Percentiles rank a stretch among this genome's conserved stretches.
Evolutionary conservation across 805 yeast species (phyloP).

Genomic region (Candida xiaguanensis): DNA sequence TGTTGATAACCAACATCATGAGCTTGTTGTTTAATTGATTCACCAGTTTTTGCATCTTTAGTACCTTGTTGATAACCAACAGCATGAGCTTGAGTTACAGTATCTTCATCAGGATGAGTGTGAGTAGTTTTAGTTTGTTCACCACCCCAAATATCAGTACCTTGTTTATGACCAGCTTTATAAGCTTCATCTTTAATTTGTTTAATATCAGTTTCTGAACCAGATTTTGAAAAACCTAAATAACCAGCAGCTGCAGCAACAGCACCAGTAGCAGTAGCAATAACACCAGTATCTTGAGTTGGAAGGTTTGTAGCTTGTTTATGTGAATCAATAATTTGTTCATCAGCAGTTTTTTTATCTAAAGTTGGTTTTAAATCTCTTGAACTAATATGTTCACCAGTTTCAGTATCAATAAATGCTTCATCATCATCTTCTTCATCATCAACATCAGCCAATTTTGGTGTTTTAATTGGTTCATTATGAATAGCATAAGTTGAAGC

Average conservation of each 20-base stretch:
- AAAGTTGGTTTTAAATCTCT: neutral
- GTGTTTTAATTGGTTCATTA: conserved; percentile 9
- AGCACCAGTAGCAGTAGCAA: conserved; percentile 8
- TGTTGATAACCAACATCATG: neutral
- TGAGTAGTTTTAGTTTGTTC: neutral
- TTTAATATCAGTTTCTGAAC: neutral
- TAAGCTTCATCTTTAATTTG: neutral
- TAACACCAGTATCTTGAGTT: conserved; percentile 5
- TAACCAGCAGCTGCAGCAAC: conserved; percentile 8
- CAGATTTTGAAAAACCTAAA: conserved; percentile 1
- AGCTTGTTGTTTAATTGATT: neutral
- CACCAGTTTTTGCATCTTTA: neutral
- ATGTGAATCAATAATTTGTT: neutral
- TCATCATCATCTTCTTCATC: conserved; percentile 7
- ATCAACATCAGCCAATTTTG: conserved; percentile 7
- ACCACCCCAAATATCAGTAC: conserved; percentile 2
- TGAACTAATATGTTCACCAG: conserved; percentile 2
- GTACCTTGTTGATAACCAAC: conserved; percentile 6
- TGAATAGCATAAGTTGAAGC: conserved; percentile 11
- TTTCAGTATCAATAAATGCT: conserved; percentile 4
- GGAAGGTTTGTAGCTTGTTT: neutral
- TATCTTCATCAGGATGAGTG: conserved; percentile 5
- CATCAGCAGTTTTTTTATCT: neutral
- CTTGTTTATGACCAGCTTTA: conserved; percentile 4
- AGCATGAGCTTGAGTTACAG: conserved; percentile 6